Evolutionary conservation across 805 yeast genomes (phyloP).

Genomic region (Teunomyces pallodes): DNA sequence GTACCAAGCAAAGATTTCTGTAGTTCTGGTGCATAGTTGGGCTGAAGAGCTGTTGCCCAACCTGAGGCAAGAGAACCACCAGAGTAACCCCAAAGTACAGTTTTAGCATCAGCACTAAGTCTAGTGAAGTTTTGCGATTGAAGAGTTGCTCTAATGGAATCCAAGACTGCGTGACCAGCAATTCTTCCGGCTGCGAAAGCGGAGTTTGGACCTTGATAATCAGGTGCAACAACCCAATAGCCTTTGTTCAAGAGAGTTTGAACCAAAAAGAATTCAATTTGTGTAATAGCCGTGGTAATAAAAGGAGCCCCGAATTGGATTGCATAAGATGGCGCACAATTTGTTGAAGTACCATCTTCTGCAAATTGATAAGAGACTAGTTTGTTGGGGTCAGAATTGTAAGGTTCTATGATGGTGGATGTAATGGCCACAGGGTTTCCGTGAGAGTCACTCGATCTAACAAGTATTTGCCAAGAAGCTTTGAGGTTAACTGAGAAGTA

Average conservation of each 20-base stretch:
- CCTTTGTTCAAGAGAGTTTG: constrained; percentile 16
- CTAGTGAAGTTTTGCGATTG: constrained; percentile 13
- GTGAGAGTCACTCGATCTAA: constrained; percentile 18
- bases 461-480: constrained; percentile 16
- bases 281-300: constrained; percentile 9
- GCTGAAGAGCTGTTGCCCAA: constrained; percentile 24
- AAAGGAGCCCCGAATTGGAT: constrained; percentile 6
- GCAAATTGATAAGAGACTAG: constrained; percentile 18
- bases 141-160: constrained; percentile 17
- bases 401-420: constrained; percentile 21
- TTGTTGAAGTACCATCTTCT: constrained; percentile 17
- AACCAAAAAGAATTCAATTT: constrained; percentile 14
- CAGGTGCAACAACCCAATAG: constrained; percentile 18
- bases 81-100: constrained; percentile 22
- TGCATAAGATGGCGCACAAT: constrained; percentile 22
- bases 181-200: constrained; percentile 19
- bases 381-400: constrained; percentile 20
- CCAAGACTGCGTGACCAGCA: constrained; percentile 19
- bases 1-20: constrained; percentile 21
- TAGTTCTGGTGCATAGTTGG: constrained; percentile 23
- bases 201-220: constrained; percentile 19
- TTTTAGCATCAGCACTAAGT: constrained; percentile 11
- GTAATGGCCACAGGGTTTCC: constrained; percentile 20
- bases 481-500: constrained; percentile 18
- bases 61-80: constrained; percentile 24